Evolutionary conservation across 1,139 yeast genomes (phyloP).

Genomic region (Scheffersomyces insectosa): DNA sequence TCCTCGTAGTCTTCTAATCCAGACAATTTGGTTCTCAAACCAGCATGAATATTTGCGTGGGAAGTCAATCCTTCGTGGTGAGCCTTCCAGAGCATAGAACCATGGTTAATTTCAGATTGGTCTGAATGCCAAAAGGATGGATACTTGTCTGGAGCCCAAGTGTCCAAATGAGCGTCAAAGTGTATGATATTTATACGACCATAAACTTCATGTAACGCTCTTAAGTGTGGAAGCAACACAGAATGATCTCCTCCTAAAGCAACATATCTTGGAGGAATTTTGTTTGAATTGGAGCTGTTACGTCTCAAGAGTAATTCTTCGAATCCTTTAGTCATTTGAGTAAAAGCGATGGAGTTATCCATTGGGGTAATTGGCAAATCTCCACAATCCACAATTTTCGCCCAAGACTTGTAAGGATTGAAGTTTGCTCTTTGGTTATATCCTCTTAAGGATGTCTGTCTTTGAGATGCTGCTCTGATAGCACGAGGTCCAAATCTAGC

Average conservation of each 20-base stretch:
- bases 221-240: constrained; percentile 64
- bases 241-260: constrained; percentile 83
- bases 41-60: constrained; percentile 64
- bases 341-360: constrained; percentile 68
- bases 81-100: constrained; percentile 83
- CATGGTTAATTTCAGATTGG: constrained; percentile 68
- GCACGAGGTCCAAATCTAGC: constrained; percentile 83
- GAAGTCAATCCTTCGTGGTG: constrained; percentile 63
- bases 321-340: constrained; percentile 71
- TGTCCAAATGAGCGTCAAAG: constrained; percentile 79
- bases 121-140: constrained; percentile 73
- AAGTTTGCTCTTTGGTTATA: constrained; percentile 65
- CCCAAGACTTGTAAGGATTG: constrained; percentile 71
- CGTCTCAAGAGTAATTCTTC: constrained; percentile 50
- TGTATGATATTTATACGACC: constrained; percentile 72
- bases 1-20: constrained; percentile 65
- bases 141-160: constrained; percentile 69
- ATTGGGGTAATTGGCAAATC: constrained; percentile 79
- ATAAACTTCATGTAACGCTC: constrained; percentile 58
- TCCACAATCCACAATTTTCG: constrained; percentile 72
- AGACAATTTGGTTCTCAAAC: constrained; percentile 66
- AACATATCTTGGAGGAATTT: constrained; percentile 57
- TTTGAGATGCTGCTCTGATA: constrained; percentile 69
- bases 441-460: constrained; percentile 67
- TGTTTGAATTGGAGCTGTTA: constrained; percentile 18